Evolutionary conservation across 495 filamentous ascomycete species (phyloP), one percentile per base, ranked within the genome.

Genomic region (Glutinoglossum americanum): DNA sequence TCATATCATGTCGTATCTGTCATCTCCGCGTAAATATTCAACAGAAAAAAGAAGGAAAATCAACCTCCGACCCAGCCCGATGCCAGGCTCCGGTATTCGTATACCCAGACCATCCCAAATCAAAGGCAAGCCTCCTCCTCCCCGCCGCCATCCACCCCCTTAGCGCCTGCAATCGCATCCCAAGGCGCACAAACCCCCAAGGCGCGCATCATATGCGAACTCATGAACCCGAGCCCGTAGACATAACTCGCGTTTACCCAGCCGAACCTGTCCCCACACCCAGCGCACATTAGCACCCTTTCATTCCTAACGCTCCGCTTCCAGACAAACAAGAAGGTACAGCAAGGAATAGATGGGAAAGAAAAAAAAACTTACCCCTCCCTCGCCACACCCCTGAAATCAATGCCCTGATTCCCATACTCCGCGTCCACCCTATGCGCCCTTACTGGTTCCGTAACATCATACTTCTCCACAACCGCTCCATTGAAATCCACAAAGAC

Each of bases 221-320:
- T 88, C 51, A 94, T 72, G 60, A 94, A 80, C 44, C 86, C 81
- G 37, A 96, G 72, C 51, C 90, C 92, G 64, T 88, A 87, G 49
- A 96, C 81, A 65, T 89, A 97, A 64, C 87, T 94, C 59, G 89
- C 92, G 64, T 98, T 98, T 64, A 95, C 93, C 92, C 92, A 98
- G 23, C 90, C 92, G 65, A 98, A 98, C 41, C 92, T 98, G 62
- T 30, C n/a, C n/a, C n/a, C n/a, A n/a, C n/a, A n/a, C n/a, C n/a
- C n/a, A n/a, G n/a, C n/a, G n/a, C n/a, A n/a, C n/a, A n/a, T n/a
- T n/a, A n/a, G n/a, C n/a, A n/a, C n/a, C n/a, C n/a, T n/a, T n/a
- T n/a, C n/a, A n/a, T n/a, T n/a, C n/a, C n/a, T n/a, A n/a, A n/a
- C n/a, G n/a, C n/a, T n/a, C n/a, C n/a, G n/a, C n/a, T n/a, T n/a